Conservation (phyloP, 495 filamentous ascomycete genomes). For the Aspergillus biplanus region DNA sequence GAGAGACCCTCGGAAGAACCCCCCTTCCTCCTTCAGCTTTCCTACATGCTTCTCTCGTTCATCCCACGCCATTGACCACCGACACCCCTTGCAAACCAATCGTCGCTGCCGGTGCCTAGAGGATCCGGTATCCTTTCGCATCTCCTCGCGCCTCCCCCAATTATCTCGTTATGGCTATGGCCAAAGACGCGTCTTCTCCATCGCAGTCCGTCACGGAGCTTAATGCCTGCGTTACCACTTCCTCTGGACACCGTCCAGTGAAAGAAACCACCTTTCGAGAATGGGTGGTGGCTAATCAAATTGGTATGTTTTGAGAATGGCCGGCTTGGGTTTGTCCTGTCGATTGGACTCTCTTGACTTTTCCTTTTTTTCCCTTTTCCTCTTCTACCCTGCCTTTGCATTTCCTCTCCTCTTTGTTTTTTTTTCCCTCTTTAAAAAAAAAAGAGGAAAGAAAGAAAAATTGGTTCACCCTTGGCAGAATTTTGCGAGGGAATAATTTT, state of each 20-base stretch:
- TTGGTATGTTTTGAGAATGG: constrained; percentile 43
- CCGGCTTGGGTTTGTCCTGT: background rate
- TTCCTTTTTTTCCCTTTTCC: background rate
- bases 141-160: background rate
- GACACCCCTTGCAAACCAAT: constrained; percentile 25
- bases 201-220: constrained; percentile 39
- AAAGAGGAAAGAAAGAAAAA: background rate
- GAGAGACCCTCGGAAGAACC: background rate
- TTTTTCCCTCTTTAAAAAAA: background rate
- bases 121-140: constrained; percentile 20
- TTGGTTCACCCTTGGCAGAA: background rate
- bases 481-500: background rate
- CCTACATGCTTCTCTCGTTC: constrained; percentile 5
- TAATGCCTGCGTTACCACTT: constrained; percentile 49
- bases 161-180: constrained; percentile 41
- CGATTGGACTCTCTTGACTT: background rate
- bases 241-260: constrained; percentile 36
- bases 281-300: constrained; percentile 57
- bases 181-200: constrained; percentile 35
- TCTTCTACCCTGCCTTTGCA: background rate
- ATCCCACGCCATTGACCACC: constrained; percentile 17
- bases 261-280: constrained; percentile 54
- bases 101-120: constrained; percentile 25
- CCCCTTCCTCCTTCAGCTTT: background rate
- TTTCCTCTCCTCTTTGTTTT: constrained; percentile 2